Conservation (phyloP, 345 rosid species). For the Moricandia moricandioides region DNA sequence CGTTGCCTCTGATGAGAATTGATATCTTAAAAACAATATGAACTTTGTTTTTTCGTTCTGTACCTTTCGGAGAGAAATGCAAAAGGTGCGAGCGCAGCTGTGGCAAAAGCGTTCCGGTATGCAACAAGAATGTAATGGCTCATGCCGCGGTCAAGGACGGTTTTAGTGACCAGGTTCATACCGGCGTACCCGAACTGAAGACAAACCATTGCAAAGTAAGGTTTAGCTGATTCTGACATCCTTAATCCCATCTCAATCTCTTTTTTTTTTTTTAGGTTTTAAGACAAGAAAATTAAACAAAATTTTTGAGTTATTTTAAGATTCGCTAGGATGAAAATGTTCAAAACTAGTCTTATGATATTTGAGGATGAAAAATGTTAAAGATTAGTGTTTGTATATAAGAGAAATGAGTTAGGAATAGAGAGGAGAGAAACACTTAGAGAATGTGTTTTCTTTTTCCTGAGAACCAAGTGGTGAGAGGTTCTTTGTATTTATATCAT, state of each 20-base stretch:
- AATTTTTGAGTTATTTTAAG: constrained; percentile 2
- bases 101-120: constrained; percentile 76
- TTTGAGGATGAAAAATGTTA: neutral
- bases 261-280: neutral
- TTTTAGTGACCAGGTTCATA: constrained; percentile 78
- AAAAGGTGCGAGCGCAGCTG: constrained; percentile 59
- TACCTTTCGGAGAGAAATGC: constrained; percentile 77
- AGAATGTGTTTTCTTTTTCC: constrained; percentile 24
- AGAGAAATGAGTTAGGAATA: neutral
- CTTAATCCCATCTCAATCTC: constrained; percentile 52
- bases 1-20: too few relatives aligned
- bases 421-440: constrained; percentile 35
- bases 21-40: too few relatives aligned
- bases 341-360: too few relatives aligned
- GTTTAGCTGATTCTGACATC: constrained; percentile 61
- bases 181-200: constrained; percentile 92
- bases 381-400: constrained; percentile 17
- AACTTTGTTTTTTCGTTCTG: neutral
- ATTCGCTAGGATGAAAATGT: too few relatives aligned
- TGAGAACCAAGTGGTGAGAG: constrained; percentile 30
- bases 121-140: constrained; percentile 69
- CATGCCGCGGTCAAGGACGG: constrained; percentile 80
- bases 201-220: constrained; percentile 83
- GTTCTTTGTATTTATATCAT: constrained; percentile 38
- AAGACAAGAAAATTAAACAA: neutral